phyloP scores from a whole-genome alignment of 208 protist species.

The Spongospora subterranea region DNA sequence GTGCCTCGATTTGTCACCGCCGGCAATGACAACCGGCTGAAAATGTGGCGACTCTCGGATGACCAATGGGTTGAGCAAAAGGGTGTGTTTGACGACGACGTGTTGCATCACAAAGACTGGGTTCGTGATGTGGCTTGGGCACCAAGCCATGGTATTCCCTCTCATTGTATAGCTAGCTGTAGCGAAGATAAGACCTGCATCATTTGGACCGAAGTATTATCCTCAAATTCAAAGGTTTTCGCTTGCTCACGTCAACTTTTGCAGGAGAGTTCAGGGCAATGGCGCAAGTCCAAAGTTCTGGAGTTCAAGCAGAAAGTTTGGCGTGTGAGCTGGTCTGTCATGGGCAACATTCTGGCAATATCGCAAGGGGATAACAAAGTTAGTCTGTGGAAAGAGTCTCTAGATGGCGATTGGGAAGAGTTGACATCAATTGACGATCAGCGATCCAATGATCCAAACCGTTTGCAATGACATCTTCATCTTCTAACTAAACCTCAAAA shows the following conservation, averaged over 20 bases:
- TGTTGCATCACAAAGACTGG: constrained; percentile 73
- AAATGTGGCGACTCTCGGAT: constrained; percentile 56
- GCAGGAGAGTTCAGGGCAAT: not conserved
- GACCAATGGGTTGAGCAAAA: constrained; percentile 68
- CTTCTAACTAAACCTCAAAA: too few relatives aligned
- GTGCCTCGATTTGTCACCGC: not conserved
- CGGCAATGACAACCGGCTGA: constrained; percentile 53
- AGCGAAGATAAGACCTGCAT: constrained; percentile 63
- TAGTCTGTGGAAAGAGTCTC: constrained; percentile 75
- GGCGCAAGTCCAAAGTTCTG: constrained; percentile 33
- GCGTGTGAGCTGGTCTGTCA: constrained; percentile 80
- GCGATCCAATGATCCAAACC: not conserved
- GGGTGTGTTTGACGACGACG: not conserved
- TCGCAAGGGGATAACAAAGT: constrained; percentile 78
- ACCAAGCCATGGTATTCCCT: constrained; percentile 77
- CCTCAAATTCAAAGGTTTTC: not conserved
- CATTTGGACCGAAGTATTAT: constrained; percentile 16
- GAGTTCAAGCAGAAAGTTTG: constrained; percentile 73
- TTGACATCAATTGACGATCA: constrained; percentile 60
- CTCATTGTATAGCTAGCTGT: constrained; percentile 57
- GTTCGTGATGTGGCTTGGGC: constrained; percentile 85
- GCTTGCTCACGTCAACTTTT: not conserved
- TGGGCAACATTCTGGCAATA: constrained; percentile 81
- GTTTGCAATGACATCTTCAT: not conserved
- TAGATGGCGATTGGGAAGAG: constrained; percentile 68